A percentile compares a stretch with the other conserved stretches of the same genome.
Conservation (phyloP, 352 stramenopile species). For the Phytophthora pluvialis region DNA sequence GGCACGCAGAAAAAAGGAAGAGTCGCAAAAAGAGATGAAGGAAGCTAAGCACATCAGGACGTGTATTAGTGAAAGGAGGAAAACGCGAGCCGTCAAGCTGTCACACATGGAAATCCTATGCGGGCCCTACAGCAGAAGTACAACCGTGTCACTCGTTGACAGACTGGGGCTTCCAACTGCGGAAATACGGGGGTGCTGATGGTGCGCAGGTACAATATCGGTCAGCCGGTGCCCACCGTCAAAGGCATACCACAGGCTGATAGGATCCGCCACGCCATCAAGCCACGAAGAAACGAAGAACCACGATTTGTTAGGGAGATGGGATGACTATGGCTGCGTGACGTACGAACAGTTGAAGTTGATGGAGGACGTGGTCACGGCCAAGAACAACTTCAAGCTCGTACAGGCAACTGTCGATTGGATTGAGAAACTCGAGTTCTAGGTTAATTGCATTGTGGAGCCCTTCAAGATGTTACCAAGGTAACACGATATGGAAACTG, state of each 20-base stretch:
- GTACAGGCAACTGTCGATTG: slow-evolving; percentile 14
- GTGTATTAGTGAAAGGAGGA: slow-evolving; percentile 3
- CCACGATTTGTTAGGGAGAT: not conserved
- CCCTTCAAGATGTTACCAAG: slow-evolving; percentile 13
- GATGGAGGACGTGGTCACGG: not conserved
- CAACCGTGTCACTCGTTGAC: not conserved
- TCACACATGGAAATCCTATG: slow-evolving; percentile 5
- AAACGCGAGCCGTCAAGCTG: slow-evolving; percentile 1
- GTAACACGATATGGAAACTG: not conserved
- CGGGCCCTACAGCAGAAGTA: not conserved
- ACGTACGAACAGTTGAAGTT: slow-evolving; percentile 19
- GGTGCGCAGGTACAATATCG: not conserved
- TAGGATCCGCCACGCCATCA: too few species aligned
- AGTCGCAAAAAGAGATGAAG: slow-evolving; percentile 3
- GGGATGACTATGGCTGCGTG: slow-evolving; percentile 10
- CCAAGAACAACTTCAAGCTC: slow-evolving; percentile 14
- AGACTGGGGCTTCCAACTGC: not conserved
- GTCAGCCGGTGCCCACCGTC: not conserved
- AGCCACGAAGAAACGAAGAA: too few species aligned
- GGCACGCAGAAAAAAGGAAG: slow-evolving; percentile 3
- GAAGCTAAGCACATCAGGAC: slow-evolving; percentile 3
- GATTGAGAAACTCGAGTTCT: slow-evolving; percentile 17
- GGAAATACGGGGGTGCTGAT: not conserved
- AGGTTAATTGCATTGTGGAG: not conserved
- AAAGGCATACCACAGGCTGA: slow-evolving; percentile 4